Conservation (phyloP, 345 rosid genomes). For the Citrus trifoliata region DNA sequence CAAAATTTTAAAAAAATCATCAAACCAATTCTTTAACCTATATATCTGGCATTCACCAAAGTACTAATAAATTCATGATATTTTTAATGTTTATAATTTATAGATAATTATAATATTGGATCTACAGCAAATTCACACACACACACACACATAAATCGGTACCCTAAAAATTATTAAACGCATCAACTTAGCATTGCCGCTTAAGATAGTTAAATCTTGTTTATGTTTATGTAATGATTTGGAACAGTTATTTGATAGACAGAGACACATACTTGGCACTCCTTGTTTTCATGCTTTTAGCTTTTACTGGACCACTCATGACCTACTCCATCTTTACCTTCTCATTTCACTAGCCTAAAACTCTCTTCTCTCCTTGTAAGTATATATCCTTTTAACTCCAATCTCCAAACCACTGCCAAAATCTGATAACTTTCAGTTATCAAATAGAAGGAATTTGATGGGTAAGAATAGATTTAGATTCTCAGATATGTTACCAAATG, state of each 20-base stretch:
- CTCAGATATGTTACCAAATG: conserved; percentile 65
- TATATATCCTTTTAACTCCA: neutral
- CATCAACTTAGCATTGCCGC: neutral
- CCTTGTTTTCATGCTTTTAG: conserved; percentile 15
- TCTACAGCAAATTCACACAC: too few species aligned
- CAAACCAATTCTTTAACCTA: neutral
- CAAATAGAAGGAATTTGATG: conserved; percentile 35
- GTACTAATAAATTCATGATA: neutral
- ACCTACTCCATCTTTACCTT: conserved; percentile 1
- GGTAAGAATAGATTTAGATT: conserved; percentile 61
- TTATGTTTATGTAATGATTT: conserved; percentile 1
- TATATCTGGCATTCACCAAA: neutral
- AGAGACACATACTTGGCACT: neutral
- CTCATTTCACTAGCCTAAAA: neutral
- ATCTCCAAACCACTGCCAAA: neutral
- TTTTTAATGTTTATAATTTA: too few species aligned
- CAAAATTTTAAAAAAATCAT: neutral
- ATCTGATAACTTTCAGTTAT: neutral
- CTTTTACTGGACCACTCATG: too few species aligned
- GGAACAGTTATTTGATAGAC: neutral
- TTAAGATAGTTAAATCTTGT: neutral
- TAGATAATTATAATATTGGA: too few species aligned
- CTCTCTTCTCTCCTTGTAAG: neutral
- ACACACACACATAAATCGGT: too few species aligned
- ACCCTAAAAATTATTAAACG: too few species aligned